Evolutionary conservation across 345 rosid genomes (phyloP), one percentile per base, ranked within the genome.

Genomic region (Xanthoceras sorbifolium): DNA sequence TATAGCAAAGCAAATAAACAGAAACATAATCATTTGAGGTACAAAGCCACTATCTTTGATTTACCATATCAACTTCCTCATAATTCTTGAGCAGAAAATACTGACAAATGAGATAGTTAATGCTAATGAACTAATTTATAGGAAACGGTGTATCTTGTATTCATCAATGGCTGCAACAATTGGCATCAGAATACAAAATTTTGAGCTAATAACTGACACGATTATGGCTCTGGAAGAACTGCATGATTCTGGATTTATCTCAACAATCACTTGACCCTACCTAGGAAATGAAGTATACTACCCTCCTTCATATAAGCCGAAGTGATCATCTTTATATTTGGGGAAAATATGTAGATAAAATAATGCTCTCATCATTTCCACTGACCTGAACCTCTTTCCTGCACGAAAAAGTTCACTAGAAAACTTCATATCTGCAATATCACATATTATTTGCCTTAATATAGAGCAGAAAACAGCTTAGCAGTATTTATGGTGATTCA

Each of bases 321-420:
- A 34, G 15, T 23, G 66, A n/a, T 81, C 84, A 76, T 18, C 55
- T 44, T 9, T 29, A 69, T 61, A 80, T 52, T 12, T 79, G 82
- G 62, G 89, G 86, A 87, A 89, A 93, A 81, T 87, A 89, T 32
- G 88, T 76, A 20, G 86, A 84, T 70, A 95, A 83, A 48, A 92
- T 75, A 63, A 90, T 76, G 72, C 79, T 79, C 78, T 87, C 85
- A 52, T 71, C 78, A 76, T 54, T 23, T 18, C 81, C 88, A 70
- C 59, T 48, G 61, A 87, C 72, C 76, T 78, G 85, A 78, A 91
- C 81, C 82, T 93, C 95, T 83, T 87, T 90, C 98, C 97, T 94
- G 92, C 73, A 23, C 80, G 75, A 75, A 74, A 68, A 79, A 64
- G 61, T 54, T 25, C 32, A 69, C 20, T n/a, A 15, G 38, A 12